A percentile compares a stretch with the other conserved stretches of the same genome.
Evolutionary conservation across 257 asterid species (phyloP).

Genomic region (Ligustrum vulgare): DNA sequence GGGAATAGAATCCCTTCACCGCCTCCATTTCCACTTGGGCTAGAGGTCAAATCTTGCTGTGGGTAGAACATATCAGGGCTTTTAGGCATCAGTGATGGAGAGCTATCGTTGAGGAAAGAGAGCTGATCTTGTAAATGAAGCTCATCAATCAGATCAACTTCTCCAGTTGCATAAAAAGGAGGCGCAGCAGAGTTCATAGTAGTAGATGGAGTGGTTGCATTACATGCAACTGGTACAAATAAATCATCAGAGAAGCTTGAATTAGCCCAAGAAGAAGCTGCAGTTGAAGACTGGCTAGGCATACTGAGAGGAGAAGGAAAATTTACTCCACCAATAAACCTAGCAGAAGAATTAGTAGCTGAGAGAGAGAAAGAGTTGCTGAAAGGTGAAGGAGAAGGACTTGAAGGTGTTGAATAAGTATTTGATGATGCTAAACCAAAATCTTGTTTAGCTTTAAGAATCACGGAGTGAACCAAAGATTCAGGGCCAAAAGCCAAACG

Average conservation of each 20-base stretch:
- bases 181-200: slow-evolving; percentile 58
- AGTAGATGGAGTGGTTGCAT: slow-evolving; percentile 29
- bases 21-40: slow-evolving; percentile 38
- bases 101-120: slow-evolving; percentile 57
- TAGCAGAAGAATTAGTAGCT: slow-evolving; percentile 42
- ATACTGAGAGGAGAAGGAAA: slow-evolving; percentile 68
- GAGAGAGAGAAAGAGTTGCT: slow-evolving; percentile 31
- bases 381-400: slow-evolving; percentile 31
- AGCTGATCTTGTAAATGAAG: slow-evolving; percentile 75
- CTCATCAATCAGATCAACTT: slow-evolving; percentile 65
- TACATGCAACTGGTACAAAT: slow-evolving; percentile 17
- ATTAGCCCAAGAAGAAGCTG: slow-evolving; percentile 41
- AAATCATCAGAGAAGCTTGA: slow-evolving; percentile 45
- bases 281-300: slow-evolving; percentile 31
- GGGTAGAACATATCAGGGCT: slow-evolving; percentile 40
- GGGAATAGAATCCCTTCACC: slow-evolving; percentile 21
- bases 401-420: slow-evolving; percentile 35
- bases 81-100: slow-evolving; percentile 41
- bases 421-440: slow-evolving; percentile 40
- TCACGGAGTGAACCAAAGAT: slow-evolving; percentile 49
- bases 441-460: slow-evolving; percentile 54
- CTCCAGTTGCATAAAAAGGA: slow-evolving; percentile 43
- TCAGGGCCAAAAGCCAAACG: slow-evolving; percentile 75
- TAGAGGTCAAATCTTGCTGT: slow-evolving; percentile 38
- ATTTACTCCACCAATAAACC: slow-evolving; percentile 32